Conservation (phyloP, 495 filamentous ascomycete species). For the Lineolata rhizophorae region DNA sequence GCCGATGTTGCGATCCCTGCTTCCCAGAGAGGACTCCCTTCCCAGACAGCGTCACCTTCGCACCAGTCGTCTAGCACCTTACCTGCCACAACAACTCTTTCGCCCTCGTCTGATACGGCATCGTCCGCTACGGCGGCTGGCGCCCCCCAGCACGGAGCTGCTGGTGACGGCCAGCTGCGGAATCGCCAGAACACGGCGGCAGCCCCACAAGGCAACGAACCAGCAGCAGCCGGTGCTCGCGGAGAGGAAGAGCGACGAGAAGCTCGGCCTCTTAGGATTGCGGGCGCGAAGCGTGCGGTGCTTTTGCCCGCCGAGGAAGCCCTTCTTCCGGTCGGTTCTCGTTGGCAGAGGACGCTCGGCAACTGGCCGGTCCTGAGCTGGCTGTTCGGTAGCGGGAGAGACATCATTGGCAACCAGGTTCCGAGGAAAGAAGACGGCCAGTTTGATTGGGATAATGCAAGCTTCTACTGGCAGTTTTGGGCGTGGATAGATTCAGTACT, state of each 20-base stretch:
- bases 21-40: conserved; percentile 11
- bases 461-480: conserved; percentile 45
- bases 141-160: conserved; percentile 1
- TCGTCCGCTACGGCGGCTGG: conserved; percentile 43
- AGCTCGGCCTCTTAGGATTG: conserved; percentile 9
- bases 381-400: conserved; percentile 26
- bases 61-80: conserved; percentile 6
- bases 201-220: not conserved
- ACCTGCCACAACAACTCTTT: conserved; percentile 2
- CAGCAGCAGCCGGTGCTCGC: not conserved
- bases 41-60: conserved; percentile 6
- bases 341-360: conserved; percentile 12
- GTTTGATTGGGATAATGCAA: conserved; percentile 56
- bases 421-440: conserved; percentile 57
- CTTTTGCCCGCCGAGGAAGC: conserved; percentile 16
- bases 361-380: conserved; percentile 11
- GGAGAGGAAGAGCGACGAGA: not conserved
- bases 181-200: conserved; percentile 1
- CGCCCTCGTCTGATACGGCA: conserved; percentile 20
- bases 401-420: conserved; percentile 60
- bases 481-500: conserved; percentile 14
- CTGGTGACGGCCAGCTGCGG: conserved; percentile 7
- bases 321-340: conserved; percentile 15
- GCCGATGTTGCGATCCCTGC: conserved; percentile 33
- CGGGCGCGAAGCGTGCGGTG: conserved; percentile 11